These are phyloP conservation scores for Trypanosoma theileri DNA, from an alignment of 208 protist species.

Conservation along the genomic window DNA sequence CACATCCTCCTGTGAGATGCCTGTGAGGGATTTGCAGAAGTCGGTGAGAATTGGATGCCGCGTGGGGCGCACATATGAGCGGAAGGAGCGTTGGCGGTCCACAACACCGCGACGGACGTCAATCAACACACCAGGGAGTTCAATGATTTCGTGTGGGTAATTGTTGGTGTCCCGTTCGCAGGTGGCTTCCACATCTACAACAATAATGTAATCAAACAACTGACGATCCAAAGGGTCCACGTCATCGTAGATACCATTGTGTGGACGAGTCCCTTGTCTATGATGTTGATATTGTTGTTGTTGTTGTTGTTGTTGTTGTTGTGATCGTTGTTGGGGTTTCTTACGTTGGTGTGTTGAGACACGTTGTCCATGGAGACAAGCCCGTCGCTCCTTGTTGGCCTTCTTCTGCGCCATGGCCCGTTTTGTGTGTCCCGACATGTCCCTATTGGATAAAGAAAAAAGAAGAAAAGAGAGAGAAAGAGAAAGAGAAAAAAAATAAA, in stretches of 20 bases:
- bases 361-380: constrained; percentile 23
- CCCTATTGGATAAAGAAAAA: neutral
- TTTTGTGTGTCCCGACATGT: constrained; percentile 64
- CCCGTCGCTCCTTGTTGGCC: constrained; percentile 33
- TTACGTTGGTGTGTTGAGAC: neutral
- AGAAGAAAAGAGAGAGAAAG: constrained; percentile 1
- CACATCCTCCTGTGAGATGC: constrained; percentile 92
- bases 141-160: constrained; percentile 95
- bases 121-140: constrained; percentile 91
- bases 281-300: constrained; percentile 24
- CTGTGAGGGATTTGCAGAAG: constrained; percentile 95
- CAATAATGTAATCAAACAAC: constrained; percentile 92
- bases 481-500: constrained; percentile 10
- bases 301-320: neutral
- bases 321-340: neutral
- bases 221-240: constrained; percentile 73
- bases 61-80: constrained; percentile 90
- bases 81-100: constrained; percentile 74
- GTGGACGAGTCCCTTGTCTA: constrained; percentile 29
- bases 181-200: constrained; percentile 92
- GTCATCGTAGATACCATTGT: constrained; percentile 42
- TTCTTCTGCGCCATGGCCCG: constrained; percentile 71
- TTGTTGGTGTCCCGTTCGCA: constrained; percentile 65
- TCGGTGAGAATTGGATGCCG: constrained; percentile 76
- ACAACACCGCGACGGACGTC: constrained; percentile 71